These are phyloP conservation scores for Porodaedalea pini DNA, from an alignment of 1,284 basidiomycete genomes.

Conservation along the genomic window DNA sequence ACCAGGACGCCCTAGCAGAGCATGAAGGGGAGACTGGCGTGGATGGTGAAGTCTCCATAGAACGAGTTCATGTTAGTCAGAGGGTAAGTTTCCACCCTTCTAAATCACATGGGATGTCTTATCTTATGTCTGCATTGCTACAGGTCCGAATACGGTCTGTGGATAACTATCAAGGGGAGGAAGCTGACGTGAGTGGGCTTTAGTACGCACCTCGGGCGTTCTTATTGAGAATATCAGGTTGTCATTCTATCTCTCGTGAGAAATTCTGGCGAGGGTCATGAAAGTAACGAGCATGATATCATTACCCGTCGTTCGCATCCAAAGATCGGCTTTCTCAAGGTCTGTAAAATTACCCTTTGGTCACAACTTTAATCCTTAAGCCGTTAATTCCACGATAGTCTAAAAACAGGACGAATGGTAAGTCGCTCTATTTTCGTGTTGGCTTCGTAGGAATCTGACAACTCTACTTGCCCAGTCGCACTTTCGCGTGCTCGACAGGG, in stretches of 20 bases:
- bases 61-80: constrained; percentile 46
- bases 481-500: constrained; percentile 73
- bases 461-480: constrained; percentile 47
- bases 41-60: constrained; percentile 34
- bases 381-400: constrained; percentile 38
- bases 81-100: constrained; percentile 35
- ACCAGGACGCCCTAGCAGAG: constrained; percentile 53
- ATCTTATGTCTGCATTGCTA: not conserved
- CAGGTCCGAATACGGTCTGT: constrained; percentile 69
- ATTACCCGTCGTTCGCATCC: constrained; percentile 27
- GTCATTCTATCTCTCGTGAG: constrained; percentile 70
- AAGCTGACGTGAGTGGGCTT: constrained; percentile 42
- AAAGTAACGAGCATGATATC: constrained; percentile 28
- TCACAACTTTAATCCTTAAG: not conserved
- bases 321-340: constrained; percentile 72
- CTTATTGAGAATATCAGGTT: constrained; percentile 35
- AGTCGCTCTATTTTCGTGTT: not conserved
- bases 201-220: not conserved
- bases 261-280: constrained; percentile 50
- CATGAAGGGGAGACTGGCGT: constrained; percentile 41
- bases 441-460: not conserved
- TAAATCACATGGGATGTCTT: constrained; percentile 1
- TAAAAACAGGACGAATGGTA: constrained; percentile 54
- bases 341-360: constrained; percentile 25
- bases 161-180: constrained; percentile 75